A percentile compares a stretch with the other conserved stretches of the same genome.
These are phyloP conservation scores for Xerocomellus amylosporus DNA, from an alignment of 768 basidiomycete genomes.

Conservation along the genomic window DNA sequence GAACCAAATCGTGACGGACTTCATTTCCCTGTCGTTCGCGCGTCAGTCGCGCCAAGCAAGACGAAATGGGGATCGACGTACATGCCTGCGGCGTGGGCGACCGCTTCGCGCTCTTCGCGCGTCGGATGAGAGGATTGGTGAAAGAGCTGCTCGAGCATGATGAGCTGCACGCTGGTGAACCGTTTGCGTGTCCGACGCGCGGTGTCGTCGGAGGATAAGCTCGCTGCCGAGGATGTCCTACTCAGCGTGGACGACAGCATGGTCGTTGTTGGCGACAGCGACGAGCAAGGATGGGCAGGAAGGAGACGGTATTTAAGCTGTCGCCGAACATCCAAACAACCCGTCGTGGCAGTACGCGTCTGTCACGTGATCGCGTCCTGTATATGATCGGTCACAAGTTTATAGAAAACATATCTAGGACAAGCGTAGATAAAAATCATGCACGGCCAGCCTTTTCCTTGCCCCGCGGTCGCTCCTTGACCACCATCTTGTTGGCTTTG, in stretches of 20 bases:
- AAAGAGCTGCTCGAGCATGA: constrained; percentile 70
- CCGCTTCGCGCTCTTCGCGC: constrained; percentile 65
- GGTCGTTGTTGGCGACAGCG: constrained; percentile 2
- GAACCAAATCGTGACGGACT: constrained; percentile 37
- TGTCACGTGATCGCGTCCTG: constrained; percentile 30
- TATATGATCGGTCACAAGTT: constrained; percentile 9
- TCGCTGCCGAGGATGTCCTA: constrained; percentile 55
- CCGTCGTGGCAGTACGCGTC: constrained; percentile 24
- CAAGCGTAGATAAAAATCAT: not conserved
- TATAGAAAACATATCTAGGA: not conserved
- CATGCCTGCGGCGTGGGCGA: constrained; percentile 63
- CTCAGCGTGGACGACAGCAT: constrained; percentile 37
- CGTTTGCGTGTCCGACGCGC: constrained; percentile 65
- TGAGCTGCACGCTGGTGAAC: constrained; percentile 65
- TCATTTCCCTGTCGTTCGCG: constrained; percentile 28
- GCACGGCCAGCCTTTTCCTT: constrained; percentile 38
- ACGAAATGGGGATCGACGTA: constrained; percentile 33
- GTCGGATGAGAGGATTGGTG: constrained; percentile 72
- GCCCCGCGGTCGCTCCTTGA: constrained; percentile 82
- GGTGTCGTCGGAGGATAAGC: constrained; percentile 52
- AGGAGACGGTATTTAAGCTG: constrained; percentile 25
- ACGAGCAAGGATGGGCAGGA: not conserved
- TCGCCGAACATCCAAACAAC: constrained; percentile 25
- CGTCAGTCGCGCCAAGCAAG: constrained; percentile 6
- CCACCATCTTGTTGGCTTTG: constrained; percentile 86